Base-by-base conservation (phyloP, 148 eudicot species). In the Camellia japonica region DNA sequence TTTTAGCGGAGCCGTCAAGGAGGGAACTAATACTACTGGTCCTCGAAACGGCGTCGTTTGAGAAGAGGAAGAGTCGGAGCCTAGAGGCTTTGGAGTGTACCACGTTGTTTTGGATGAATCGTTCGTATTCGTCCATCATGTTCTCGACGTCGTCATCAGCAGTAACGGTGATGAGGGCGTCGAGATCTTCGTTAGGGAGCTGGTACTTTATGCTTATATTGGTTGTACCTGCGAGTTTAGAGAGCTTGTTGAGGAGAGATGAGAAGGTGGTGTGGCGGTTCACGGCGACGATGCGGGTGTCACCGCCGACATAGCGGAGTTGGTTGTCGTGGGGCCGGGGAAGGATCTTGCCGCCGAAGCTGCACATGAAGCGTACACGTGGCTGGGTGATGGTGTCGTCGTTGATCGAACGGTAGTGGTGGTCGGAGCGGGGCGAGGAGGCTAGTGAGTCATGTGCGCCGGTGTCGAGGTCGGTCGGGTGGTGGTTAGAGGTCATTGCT, bases 281-380 rank as follows among this genome's bases (percentile, higher is more conserved):
- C 15, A 95, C 79, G 63, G 97, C 88, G 47, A 95, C 92, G 5
- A 95, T 95, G 0, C 97, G 88, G 14, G 99, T 95, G 76, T 95
- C 99, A 49, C 99, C 99, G 19, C 99, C 99, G 72, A 95, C 93
- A 84, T 95, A 95, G 42, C 99, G 97, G 80, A 95, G 94, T 74
- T 93, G 97, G 75, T 92, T 93, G 87, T 95, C 99, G 80, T 92
- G 97, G 0, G 97, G 99, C 6, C 99, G 92, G 6, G 97, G 99
- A 14, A 93, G 78, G 71, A 95, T 95, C 81, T 93, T 95, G 20
- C 99, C 99, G 3, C 97, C 97, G 83, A 93, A 95, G 77, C 97
- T 93, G 77, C 96, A 93, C 99, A 95, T 92, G 73, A 95, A 83
- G 0, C 99, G 92, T 18, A 92, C 87, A 9, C 78, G 92, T 43